phyloP scores from a whole-genome alignment of 495 filamentous ascomycete genomes.

The Lichina pygmaea region DNA sequence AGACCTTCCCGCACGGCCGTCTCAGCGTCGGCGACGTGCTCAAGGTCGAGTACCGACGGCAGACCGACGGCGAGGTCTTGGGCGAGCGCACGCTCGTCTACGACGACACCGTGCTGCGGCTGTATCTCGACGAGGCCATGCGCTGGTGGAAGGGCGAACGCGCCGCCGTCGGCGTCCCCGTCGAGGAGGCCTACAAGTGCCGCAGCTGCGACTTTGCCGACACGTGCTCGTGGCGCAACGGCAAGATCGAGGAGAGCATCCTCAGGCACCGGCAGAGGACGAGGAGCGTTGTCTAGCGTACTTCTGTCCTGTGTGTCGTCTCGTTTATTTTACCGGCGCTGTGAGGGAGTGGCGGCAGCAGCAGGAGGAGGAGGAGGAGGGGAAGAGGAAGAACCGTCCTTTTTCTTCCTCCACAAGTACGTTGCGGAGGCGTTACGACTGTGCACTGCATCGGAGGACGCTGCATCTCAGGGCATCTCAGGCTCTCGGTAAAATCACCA shows the following conservation, averaged over 20 bases:
- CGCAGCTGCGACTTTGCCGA: constrained; percentile 4
- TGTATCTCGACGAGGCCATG: constrained; percentile 42
- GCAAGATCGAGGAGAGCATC: constrained; percentile 1
- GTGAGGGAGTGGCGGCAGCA: too few relatives aligned
- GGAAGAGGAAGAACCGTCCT: too few relatives aligned
- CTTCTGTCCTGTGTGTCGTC: too few relatives aligned
- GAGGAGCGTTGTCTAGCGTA: not conserved
- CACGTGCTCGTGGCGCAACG: constrained; percentile 1
- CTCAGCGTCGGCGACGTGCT: constrained; percentile 26
- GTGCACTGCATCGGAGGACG: too few relatives aligned
- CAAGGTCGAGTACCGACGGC: constrained; percentile 32
- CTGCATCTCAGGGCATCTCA: too few relatives aligned
- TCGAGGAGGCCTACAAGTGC: constrained; percentile 86
- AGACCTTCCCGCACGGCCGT: constrained; percentile 24
- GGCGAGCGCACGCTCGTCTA: constrained; percentile 44
- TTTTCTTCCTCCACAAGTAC: too few relatives aligned
- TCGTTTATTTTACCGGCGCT: too few relatives aligned
- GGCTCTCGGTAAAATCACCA: too few relatives aligned
- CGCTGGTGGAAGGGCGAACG: constrained; percentile 71
- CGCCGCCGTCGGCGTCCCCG: constrained; percentile 47
- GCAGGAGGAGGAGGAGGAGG: too few relatives aligned
- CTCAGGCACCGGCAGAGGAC: not conserved
- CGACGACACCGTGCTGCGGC: constrained; percentile 29
- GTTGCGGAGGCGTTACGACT: too few relatives aligned
- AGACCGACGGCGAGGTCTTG: constrained; percentile 24